These are phyloP conservation scores for Ophiostoma himal-ulmi DNA, from an alignment of 2,329 filamentous ascomycete genomes.

Conservation along the genomic window DNA sequence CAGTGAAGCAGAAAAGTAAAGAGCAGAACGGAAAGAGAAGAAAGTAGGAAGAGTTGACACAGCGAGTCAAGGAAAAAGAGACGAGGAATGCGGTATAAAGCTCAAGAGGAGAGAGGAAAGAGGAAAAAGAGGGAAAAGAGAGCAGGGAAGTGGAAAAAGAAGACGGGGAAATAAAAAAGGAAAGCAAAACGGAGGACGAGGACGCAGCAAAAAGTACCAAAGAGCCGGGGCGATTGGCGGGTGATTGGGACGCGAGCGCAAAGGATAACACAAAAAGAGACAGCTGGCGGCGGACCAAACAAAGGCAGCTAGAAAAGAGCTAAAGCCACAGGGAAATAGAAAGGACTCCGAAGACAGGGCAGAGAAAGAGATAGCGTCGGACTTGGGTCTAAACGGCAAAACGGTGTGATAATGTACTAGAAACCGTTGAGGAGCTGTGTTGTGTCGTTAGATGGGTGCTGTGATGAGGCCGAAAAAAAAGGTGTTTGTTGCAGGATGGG, in stretches of 20 bases:
- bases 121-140: slow-evolving; percentile 7
- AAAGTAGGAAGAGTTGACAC: slow-evolving; percentile 9
- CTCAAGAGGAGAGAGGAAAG: slow-evolving; percentile 9
- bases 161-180: background rate
- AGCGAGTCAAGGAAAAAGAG: slow-evolving; percentile 11
- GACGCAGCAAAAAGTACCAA: background rate
- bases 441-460: background rate
- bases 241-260: slow-evolving; percentile 4
- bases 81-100: slow-evolving; percentile 3
- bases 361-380: background rate
- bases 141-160: slow-evolving; percentile 3
- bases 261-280: background rate
- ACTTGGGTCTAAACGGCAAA: background rate
- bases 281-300: background rate
- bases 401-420: background rate
- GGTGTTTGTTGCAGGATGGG: background rate
- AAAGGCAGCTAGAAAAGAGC: background rate
- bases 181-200: background rate
- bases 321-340: background rate
- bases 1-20: background rate
- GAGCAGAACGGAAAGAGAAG: background rate
- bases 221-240: background rate
- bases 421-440: slow-evolving; percentile 8
- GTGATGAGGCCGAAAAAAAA: background rate
- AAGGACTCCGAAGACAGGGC: background rate